phyloP scores from a whole-genome alignment of 495 filamentous ascomycete genomes.

The Neurospora tetraspora region DNA sequence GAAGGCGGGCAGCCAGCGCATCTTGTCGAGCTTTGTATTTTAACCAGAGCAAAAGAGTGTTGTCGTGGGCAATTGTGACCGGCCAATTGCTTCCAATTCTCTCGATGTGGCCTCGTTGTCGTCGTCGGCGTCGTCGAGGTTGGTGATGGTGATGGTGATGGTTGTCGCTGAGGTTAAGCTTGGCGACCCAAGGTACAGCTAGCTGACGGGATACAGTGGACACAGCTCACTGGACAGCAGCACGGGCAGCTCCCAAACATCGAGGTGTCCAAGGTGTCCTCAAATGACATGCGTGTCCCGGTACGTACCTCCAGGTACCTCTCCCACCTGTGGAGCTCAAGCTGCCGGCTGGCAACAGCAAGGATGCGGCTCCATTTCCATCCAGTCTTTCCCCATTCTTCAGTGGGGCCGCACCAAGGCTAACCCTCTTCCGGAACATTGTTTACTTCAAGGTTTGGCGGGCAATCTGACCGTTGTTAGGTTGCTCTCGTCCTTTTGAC shows the following conservation, averaged over 20 bases:
- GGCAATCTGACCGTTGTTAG: background rate
- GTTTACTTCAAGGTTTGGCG: slow-evolving; percentile 20
- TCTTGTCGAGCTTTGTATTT: slow-evolving; percentile 22
- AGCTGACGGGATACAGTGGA: background rate
- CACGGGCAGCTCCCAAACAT: background rate
- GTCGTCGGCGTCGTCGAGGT: slow-evolving; percentile 10
- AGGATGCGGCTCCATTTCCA: background rate
- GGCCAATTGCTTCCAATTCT: slow-evolving; percentile 13
- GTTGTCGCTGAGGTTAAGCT: background rate
- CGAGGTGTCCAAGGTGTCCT: slow-evolving; percentile 15
- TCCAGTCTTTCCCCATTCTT: background rate
- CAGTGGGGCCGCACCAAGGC: background rate
- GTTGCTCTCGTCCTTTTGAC: background rate
- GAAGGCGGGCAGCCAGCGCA: slow-evolving; percentile 48
- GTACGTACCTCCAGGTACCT: background rate
- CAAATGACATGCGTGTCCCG: slow-evolving; percentile 4
- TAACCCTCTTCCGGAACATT: slow-evolving; percentile 20
- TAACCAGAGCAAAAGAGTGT: slow-evolving; percentile 2
- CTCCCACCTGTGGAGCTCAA: background rate
- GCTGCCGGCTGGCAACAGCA: background rate
- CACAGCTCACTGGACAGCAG: background rate
- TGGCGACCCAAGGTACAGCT: background rate
- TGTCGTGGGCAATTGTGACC: background rate
- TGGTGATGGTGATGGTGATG: background rate
- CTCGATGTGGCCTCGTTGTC: background rate